These are phyloP conservation scores for Truncatella angustata DNA, from an alignment of 2,329 filamentous ascomycete species.

Conservation along the genomic window DNA sequence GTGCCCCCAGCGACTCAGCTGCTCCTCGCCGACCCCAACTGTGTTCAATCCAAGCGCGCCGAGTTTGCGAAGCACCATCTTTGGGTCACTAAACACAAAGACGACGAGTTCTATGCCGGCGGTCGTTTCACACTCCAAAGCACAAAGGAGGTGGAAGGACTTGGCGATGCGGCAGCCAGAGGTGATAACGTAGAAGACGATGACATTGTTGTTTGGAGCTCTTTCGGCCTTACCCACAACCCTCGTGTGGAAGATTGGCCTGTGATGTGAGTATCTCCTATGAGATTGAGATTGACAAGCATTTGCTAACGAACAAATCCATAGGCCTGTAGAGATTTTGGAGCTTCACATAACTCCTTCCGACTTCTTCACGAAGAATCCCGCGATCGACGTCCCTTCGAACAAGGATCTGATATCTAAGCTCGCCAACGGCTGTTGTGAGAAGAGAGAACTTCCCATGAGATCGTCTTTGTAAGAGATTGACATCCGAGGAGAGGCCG, in stretches of 20 bases:
- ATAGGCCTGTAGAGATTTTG: slow-evolving; percentile 22
- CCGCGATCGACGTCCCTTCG: slow-evolving; percentile 22
- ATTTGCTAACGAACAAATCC: neutral
- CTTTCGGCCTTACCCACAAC: slow-evolving; percentile 48
- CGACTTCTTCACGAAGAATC: slow-evolving; percentile 24
- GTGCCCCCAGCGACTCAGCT: slow-evolving; percentile 34
- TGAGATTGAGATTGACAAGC: slow-evolving; percentile 27
- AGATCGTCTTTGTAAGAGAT: neutral
- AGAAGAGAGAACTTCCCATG: neutral
- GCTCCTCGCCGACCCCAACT: slow-evolving; percentile 25
- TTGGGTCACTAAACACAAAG: slow-evolving; percentile 26
- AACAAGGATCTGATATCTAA: slow-evolving; percentile 10
- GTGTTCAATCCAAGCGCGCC: slow-evolving; percentile 23
- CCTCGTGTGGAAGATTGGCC: slow-evolving; percentile 49
- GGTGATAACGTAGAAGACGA: slow-evolving; percentile 49
- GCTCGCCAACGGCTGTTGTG: neutral
- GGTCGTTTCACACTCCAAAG: slow-evolving; percentile 35
- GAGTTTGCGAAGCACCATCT: slow-evolving; percentile 26
- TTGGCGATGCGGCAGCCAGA: slow-evolving; percentile 22
- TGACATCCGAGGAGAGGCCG: too few species aligned
- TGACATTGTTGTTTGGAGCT: slow-evolving; percentile 50
- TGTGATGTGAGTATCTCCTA: slow-evolving; percentile 47
- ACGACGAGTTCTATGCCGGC: slow-evolving; percentile 29
- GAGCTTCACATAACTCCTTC: slow-evolving; percentile 21
- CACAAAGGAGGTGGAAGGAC: slow-evolving; percentile 16